Percentiles rank a stretch among this genome's conserved stretches.
phyloP scores from a whole-genome alignment of 257 asterid species.

The Nicotiana sylvestris region DNA sequence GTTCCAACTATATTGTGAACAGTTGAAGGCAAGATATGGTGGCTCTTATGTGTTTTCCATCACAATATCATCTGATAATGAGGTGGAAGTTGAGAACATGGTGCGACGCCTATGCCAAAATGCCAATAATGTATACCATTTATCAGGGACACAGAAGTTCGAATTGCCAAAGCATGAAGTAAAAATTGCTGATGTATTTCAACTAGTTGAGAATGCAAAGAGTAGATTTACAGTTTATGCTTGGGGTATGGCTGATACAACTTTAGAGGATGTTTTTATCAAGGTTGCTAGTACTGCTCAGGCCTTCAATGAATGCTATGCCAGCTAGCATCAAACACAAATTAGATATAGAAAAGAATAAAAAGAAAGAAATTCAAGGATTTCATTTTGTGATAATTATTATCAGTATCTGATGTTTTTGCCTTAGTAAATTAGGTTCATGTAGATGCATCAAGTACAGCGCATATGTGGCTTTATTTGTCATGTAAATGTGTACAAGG shows the following conservation, averaged over 20 bases:
- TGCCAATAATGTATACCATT: constrained; percentile 71
- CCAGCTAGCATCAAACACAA: not conserved
- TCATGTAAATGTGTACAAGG: not conserved
- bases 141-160: constrained; percentile 91
- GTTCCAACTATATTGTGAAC: constrained; percentile 8
- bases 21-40: constrained; percentile 92
- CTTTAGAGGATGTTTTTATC: constrained; percentile 88
- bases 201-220: constrained; percentile 83
- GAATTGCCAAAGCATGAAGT: constrained; percentile 84
- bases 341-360: not conserved
- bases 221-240: constrained; percentile 78
- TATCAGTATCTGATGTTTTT: not conserved
- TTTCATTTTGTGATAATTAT: not conserved
- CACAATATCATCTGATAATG: constrained; percentile 72
- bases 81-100: constrained; percentile 64
- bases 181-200: constrained; percentile 71
- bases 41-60: constrained; percentile 84
- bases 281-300: constrained; percentile 91
- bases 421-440: not conserved
- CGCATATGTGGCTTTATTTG: not conserved
- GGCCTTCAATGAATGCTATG: constrained; percentile 37
- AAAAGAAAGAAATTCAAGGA: not conserved
- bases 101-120: constrained; percentile 54
- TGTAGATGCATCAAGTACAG: constrained; percentile 1
- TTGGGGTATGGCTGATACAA: constrained; percentile 94